phyloP scores from a whole-genome alignment of 2,329 filamentous ascomycete genomes.

The Thelonectria rubi region DNA sequence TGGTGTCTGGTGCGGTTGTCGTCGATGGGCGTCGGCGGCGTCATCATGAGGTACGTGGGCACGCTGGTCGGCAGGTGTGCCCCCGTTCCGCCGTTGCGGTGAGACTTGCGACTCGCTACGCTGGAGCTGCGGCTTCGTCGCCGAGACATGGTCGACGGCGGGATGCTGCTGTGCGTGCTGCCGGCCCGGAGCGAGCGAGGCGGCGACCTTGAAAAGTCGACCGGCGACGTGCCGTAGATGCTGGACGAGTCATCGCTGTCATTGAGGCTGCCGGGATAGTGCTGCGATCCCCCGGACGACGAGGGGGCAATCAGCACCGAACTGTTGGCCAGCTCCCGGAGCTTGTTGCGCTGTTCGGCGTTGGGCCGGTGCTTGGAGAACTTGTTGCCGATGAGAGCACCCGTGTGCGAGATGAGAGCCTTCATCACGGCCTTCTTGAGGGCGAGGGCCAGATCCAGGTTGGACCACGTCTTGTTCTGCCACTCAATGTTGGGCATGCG shows the following conservation, averaged over 20 bases:
- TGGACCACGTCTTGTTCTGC: conserved; percentile 99
- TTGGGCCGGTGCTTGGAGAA: conserved; percentile 88
- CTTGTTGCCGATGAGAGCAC: conserved; percentile 97
- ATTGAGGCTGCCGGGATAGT: conserved; percentile 55
- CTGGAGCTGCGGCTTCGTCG: conserved; percentile 64
- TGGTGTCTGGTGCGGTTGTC: conserved; percentile 34
- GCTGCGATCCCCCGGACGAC: conserved; percentile 48
- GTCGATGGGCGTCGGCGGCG: conserved; percentile 55
- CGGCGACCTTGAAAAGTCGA: conserved; percentile 68
- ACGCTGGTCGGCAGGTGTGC: conserved; percentile 40
- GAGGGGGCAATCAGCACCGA: conserved; percentile 69
- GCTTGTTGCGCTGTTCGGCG: conserved; percentile 78
- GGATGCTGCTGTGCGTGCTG: conserved; percentile 59
- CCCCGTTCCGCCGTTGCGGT: conserved; percentile 46
- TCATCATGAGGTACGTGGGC: conserved; percentile 58
- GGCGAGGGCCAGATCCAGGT: conserved; percentile 89
- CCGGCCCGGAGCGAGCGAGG: conserved; percentile 61
- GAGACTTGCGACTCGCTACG: conserved; percentile 57
- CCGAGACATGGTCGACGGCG: conserved; percentile 49
- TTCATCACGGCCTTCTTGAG: conserved; percentile 95
- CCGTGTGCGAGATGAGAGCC: conserved; percentile 92
- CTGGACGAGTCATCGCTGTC: conserved; percentile 68
- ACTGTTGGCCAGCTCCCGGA: conserved; percentile 85
- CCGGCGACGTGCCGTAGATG: conserved; percentile 60
- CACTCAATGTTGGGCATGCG: conserved; percentile 93